Conservation (phyloP, 441 rosid genomes). For the Erysimum pusillum region DNA sequence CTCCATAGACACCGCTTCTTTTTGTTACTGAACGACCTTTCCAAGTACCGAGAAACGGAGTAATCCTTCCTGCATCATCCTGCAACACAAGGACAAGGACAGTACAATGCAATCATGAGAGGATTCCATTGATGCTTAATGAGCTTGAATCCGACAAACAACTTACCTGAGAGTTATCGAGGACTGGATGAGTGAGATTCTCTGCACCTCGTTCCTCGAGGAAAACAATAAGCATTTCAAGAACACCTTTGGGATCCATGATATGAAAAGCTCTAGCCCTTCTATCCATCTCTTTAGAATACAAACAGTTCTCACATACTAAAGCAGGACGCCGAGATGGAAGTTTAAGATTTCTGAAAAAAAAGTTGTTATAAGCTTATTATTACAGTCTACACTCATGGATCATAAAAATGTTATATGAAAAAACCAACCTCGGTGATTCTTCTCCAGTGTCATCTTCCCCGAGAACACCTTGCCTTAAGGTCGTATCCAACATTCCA, state of each 20-base stretch:
- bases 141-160: neutral
- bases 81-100: constrained; percentile 38
- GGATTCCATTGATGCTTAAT: neutral
- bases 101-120: neutral
- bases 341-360: constrained; percentile 78
- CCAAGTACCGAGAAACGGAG: constrained; percentile 89
- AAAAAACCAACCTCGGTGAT: constrained; percentile 67
- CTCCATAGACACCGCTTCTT: constrained; percentile 90
- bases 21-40: constrained; percentile 83
- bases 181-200: constrained; percentile 58
- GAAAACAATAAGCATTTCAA: constrained; percentile 86
- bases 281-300: constrained; percentile 70
- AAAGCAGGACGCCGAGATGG: constrained; percentile 80
- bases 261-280: constrained; percentile 92
- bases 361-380: neutral
- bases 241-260: constrained; percentile 81
- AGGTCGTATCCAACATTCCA: constrained; percentile 82
- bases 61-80: constrained; percentile 58
- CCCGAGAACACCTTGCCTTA: constrained; percentile 93
- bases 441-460: constrained; percentile 96
- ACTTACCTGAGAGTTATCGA: constrained; percentile 56
- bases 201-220: constrained; percentile 74
- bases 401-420: neutral
- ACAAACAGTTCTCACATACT: constrained; percentile 89
- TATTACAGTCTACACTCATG: constrained; percentile 12